These are phyloP conservation scores for Citrus unshiu DNA, from an alignment of 345 rosid genomes.

Conservation along the genomic window DNA sequence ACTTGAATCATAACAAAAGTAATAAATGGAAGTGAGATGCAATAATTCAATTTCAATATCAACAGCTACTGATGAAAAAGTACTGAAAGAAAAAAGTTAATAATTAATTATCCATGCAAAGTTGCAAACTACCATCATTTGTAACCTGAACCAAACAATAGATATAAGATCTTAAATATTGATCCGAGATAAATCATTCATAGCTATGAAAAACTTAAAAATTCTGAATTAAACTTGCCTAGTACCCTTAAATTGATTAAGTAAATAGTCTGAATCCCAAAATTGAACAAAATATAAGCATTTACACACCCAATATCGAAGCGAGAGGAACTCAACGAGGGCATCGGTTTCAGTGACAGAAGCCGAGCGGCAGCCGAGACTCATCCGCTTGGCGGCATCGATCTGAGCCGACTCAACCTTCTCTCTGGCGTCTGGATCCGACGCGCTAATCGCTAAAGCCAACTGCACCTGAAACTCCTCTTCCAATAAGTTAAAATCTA, in stretches of 20 bases:
- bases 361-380: conserved; percentile 62
- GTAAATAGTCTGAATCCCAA: neutral
- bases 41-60: neutral
- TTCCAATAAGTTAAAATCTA: conserved; percentile 74
- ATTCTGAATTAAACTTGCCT: neutral
- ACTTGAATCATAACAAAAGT: neutral
- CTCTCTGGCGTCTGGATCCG: conserved; percentile 64
- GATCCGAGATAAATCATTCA: neutral
- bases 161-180: neutral
- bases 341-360: conserved; percentile 45
- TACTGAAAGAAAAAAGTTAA: neutral
- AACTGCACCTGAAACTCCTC: conserved; percentile 95
- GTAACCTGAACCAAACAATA: neutral
- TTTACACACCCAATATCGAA: conserved; percentile 75
- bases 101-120: neutral
- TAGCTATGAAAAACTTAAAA: neutral
- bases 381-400: conserved; percentile 93
- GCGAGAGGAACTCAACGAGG: conserved; percentile 64
- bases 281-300: neutral
- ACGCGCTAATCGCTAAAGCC: conserved; percentile 94
- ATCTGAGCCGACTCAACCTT: conserved; percentile 89
- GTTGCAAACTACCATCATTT: neutral
- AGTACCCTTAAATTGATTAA: neutral
- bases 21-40: neutral
- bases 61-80: neutral